Evolutionary conservation across 164 flowering plant genomes (phyloP).

Genomic region (Stephania cephalantha): DNA sequence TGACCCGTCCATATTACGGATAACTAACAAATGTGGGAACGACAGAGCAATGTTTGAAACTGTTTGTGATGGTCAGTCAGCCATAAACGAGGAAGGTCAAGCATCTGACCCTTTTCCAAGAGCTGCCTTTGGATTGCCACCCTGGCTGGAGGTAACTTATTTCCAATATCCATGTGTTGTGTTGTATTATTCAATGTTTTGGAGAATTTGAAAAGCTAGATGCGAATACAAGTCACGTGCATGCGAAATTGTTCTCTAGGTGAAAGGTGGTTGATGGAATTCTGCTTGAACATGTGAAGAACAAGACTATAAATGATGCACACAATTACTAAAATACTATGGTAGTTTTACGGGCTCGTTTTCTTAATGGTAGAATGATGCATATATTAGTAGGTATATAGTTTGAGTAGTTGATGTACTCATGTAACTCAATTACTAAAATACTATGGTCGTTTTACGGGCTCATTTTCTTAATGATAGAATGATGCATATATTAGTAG

Average conservation of each 20-base stretch:
- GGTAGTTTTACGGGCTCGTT: background rate
- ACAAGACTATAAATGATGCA: background rate
- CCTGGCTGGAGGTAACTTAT: constrained; percentile 89
- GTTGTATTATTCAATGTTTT: background rate
- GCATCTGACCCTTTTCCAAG: constrained; percentile 29
- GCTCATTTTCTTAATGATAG: no score
- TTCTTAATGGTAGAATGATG: background rate
- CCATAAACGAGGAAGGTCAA: constrained; percentile 50
- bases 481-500: no score
- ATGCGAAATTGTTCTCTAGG: background rate
- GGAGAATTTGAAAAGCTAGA: background rate
- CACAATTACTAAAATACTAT: background rate
- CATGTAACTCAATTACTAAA: no score
- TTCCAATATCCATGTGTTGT: background rate
- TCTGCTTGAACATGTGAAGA: background rate
- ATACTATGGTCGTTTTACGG: no score
- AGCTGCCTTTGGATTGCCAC: constrained; percentile 85
- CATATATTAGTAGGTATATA: no score
- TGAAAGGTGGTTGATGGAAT: background rate
- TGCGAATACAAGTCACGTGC: background rate
- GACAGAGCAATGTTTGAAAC: constrained; percentile 54
- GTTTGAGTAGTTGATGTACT: no score
- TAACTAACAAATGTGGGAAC: constrained; percentile 58
- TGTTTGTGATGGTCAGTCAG: constrained; percentile 59
- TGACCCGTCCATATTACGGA: constrained; percentile 46